Conservation (phyloP, 768 basidiomycete genomes). For the Psilocybe cubensis region DNA sequence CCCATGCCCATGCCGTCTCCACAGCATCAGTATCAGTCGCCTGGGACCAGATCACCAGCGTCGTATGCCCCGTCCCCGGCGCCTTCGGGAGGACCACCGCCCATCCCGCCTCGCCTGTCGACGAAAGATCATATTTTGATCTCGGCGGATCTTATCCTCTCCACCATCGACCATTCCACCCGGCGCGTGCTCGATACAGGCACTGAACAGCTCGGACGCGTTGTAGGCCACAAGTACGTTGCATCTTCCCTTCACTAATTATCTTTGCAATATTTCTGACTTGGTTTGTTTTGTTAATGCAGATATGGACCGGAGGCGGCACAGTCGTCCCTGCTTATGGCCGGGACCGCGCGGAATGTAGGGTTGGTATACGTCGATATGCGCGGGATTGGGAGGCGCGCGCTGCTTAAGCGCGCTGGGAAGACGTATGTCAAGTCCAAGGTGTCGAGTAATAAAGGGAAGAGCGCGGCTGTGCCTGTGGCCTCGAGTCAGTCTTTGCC, state of each 20-base stretch:
- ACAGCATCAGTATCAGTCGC: conserved; percentile 38
- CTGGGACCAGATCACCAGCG: too few species aligned
- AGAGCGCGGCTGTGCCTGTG: too few species aligned
- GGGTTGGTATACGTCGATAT: conserved; percentile 80
- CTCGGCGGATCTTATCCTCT: conserved; percentile 67
- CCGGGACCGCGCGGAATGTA: conserved; percentile 71
- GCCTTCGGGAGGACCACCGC: conserved; percentile 18
- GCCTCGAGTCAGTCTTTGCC: too few species aligned
- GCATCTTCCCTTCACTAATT: not conserved
- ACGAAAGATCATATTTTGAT: conserved; percentile 55
- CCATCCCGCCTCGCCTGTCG: conserved; percentile 34
- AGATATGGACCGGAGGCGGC: conserved; percentile 70
- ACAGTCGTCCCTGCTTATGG: conserved; percentile 58
- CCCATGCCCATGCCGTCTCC: conserved; percentile 26
- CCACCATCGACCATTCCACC: conserved; percentile 64
- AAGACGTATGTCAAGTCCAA: conserved; percentile 58
- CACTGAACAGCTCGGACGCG: conserved; percentile 48
- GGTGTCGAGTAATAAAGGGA: conserved; percentile 17
- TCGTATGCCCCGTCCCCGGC: not conserved
- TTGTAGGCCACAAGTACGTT: conserved; percentile 60
- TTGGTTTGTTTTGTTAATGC: not conserved
- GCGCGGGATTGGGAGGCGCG: conserved; percentile 70
- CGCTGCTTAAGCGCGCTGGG: conserved; percentile 65
- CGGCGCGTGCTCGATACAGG: conserved; percentile 55
- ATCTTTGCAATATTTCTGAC: not conserved